phyloP scores from a whole-genome alignment of 2,329 filamentous ascomycete genomes.

The Fusarium sp. region DNA sequence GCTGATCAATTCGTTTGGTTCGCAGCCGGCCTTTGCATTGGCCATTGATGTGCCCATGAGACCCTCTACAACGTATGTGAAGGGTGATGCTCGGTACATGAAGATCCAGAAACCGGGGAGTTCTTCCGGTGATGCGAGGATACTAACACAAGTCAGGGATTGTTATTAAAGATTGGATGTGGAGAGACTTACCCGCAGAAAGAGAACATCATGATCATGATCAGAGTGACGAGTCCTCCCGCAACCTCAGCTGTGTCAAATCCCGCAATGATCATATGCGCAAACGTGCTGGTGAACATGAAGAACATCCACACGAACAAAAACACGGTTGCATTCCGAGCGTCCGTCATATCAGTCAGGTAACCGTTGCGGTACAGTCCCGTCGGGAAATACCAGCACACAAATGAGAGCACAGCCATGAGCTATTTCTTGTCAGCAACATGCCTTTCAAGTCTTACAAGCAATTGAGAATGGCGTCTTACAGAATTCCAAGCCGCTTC shows the following conservation, averaged over 20 bases:
- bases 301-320: conserved; percentile 72
- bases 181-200: conserved; percentile 70
- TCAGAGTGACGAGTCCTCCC: conserved; percentile 71
- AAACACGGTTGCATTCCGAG: conserved; percentile 70
- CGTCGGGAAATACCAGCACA: conserved; percentile 76
- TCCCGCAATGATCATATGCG: conserved; percentile 71
- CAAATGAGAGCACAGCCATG: conserved; percentile 65
- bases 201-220: conserved; percentile 71
- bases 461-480: conserved; percentile 44
- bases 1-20: conserved; percentile 70
- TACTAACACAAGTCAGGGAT: conserved; percentile 52
- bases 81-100: conserved; percentile 79
- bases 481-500: conserved; percentile 76
- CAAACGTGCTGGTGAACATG: conserved; percentile 74
- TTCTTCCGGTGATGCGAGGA: conserved; percentile 68
- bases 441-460: fast-evolving
- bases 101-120: conserved; percentile 83
- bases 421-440: conserved; percentile 37
- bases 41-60: conserved; percentile 74
- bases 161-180: fast-evolving
- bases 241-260: conserved; percentile 71
- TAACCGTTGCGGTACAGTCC: conserved; percentile 70
- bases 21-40: conserved; percentile 69
- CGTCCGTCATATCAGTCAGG: conserved; percentile 56
- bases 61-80: conserved; percentile 78